Base-by-base conservation (phyloP, 176 grass and related monocot genomes). In the Oryza glumipatula region DNA sequence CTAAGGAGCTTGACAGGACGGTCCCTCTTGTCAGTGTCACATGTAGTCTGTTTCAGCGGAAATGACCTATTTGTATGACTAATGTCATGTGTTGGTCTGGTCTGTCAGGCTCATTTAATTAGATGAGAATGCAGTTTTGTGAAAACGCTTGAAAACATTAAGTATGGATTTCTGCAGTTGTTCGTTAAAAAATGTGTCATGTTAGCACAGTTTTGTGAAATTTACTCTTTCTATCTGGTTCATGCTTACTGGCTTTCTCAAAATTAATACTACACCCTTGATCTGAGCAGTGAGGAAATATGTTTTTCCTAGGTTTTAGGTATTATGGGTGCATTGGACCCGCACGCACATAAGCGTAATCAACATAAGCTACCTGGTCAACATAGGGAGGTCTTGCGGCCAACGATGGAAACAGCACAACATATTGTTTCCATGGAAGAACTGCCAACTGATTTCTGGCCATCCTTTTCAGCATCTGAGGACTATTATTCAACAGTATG, bases 341-440 rank as follows among this genome's bases (percentile, higher is more conserved):
- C 96, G 73, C 96, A 98, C 39, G 81, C 89, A 46, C 93, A 98
- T 79, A 98, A 98, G 86, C 84, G 96, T 43, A 98, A 98, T 88
- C 96, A 98, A 69, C 93, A 94, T 56, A 93, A 85, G 70, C 65
- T 98, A 78, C 89, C 93, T 79, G 91, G 96, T 76, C 83, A 94
- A 52, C 91, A 95, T 94, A 89, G 84, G 76, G 93, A 91, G 74
- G 85, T 90, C 78, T 82, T 82, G 58, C 85, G 85, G 45, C 86
- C 91, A 65, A 86, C 96, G 49, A 86, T 92, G 32, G 96, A 98
- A 74, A 82, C 91, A 67, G 86, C 91, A 30, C 96, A 98, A 60
- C 96, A 95, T 94, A 92, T 98, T 75, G 93, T 98, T 70, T 98
- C 96, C 49, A 94, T 95, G 96, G 96, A 98, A 89, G 96, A 98